A percentile compares a stretch with the other conserved stretches of the same genome.
Evolutionary conservation across 768 basidiomycete genomes (phyloP).

Genomic region (Kwoniella sp.): DNA sequence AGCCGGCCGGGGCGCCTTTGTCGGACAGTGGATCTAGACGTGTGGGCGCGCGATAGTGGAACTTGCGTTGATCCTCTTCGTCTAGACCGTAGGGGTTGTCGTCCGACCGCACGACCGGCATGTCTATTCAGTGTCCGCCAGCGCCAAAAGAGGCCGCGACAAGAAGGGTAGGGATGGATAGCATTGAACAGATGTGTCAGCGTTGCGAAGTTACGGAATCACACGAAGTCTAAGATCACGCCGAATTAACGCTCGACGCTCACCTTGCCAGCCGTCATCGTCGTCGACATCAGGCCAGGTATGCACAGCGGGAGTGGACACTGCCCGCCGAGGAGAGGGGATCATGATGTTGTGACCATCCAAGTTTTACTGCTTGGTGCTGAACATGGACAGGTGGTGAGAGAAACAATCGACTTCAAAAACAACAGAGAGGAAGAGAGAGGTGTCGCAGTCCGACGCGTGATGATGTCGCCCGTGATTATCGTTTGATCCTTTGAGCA

Average conservation of each 20-base stretch:
- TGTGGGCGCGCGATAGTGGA: constrained; percentile 48
- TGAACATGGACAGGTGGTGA: neutral
- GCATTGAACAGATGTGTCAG: too few relatives aligned
- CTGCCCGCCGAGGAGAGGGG: constrained; percentile 35
- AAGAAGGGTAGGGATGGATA: too few relatives aligned
- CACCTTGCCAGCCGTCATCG: constrained; percentile 47
- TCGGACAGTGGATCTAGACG: constrained; percentile 34
- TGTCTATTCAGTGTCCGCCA: constrained; percentile 41
- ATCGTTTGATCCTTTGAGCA: neutral
- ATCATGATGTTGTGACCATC: constrained; percentile 27
- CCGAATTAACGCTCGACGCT: too few relatives aligned
- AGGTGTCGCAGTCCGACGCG: neutral
- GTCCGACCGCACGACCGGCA: constrained; percentile 57
- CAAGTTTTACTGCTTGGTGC: neutral
- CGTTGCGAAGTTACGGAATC: neutral
- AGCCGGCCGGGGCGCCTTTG: constrained; percentile 1
- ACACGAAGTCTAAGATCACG: too few relatives aligned
- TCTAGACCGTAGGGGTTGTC: constrained; percentile 53
- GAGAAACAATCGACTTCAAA: too few relatives aligned
- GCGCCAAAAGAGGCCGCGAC: too few relatives aligned
- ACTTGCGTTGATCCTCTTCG: constrained; percentile 53
- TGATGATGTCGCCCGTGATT: neutral
- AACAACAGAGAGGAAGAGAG: too few relatives aligned
- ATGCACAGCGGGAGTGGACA: constrained; percentile 27
- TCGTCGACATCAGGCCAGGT: constrained; percentile 46